These are phyloP conservation scores for Globisporangium carolinianum DNA, from an alignment of 352 stramenopile genomes.

Conservation along the genomic window DNA sequence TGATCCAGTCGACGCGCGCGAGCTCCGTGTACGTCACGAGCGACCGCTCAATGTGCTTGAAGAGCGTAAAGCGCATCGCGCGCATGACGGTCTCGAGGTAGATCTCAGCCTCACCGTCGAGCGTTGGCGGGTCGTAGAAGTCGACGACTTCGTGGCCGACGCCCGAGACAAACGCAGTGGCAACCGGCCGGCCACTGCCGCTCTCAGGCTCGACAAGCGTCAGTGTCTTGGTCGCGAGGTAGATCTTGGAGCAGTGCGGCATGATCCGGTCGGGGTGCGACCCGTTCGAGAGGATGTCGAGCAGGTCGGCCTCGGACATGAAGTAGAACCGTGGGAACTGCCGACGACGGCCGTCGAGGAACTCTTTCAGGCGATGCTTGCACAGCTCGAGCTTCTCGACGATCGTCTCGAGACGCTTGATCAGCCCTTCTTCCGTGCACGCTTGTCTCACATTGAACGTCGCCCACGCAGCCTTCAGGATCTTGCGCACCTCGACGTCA, in stretches of 20 bases:
- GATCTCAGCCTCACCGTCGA: conserved; percentile 96
- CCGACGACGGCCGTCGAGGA: conserved; percentile 90
- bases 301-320: conserved; percentile 88
- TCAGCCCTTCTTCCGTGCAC: conserved; percentile 87
- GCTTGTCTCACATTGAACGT: conserved; percentile 87
- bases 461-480: conserved; percentile 81
- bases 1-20: conserved; percentile 93
- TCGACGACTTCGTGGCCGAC: conserved; percentile 92
- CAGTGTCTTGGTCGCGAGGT: conserved; percentile 92
- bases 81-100: conserved; percentile 95
- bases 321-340: conserved; percentile 94
- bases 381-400: conserved; percentile 91
- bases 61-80: conserved; percentile 92
- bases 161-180: conserved; percentile 90
- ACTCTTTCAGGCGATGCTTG: conserved; percentile 94
- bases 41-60: conserved; percentile 91
- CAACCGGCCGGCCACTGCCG: conserved; percentile 58
- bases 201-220: conserved; percentile 56
- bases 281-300: conserved; percentile 95
- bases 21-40: conserved; percentile 88
- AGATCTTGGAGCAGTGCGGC: conserved; percentile 94
- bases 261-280: conserved; percentile 92
- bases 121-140: conserved; percentile 88
- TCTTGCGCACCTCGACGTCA: conserved; percentile 88
- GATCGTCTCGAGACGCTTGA: conserved; percentile 88